A percentile compares a stretch with the other conserved stretches of the same genome.
phyloP scores from a whole-genome alignment of 2,329 filamentous ascomycete species.

The Trichoderma sp. region DNA sequence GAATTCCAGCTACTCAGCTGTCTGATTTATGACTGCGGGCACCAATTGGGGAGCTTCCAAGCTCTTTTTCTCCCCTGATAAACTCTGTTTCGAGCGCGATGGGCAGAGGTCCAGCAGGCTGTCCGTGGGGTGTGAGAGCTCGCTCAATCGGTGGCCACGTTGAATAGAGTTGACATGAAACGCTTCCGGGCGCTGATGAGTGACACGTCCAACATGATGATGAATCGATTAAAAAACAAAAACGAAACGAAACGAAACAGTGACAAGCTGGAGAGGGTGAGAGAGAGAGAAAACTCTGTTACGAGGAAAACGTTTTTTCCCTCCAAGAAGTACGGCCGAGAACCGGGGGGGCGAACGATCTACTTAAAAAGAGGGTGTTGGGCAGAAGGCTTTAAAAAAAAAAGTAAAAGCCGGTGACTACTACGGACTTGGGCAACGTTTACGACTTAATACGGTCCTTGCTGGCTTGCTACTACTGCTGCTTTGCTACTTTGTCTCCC shows the following conservation, averaged over 20 bases:
- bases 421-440: background rate
- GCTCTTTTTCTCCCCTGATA: background rate
- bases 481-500: background rate
- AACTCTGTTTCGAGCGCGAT: background rate
- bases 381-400: background rate
- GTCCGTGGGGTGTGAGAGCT: background rate
- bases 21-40: background rate
- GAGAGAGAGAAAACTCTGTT: background rate
- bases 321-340: background rate
- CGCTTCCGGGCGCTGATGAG: background rate
- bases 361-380: slow-evolving; percentile 6
- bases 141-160: background rate
- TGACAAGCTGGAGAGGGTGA: background rate
- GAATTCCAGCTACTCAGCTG: background rate
- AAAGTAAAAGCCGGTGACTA: background rate
- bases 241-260: background rate
- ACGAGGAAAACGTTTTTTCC: background rate
- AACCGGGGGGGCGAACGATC: background rate
- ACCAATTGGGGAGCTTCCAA: background rate
- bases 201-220: background rate
- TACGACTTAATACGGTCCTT: background rate
- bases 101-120: background rate
- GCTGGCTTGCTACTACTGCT: background rate
- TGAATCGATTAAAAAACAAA: background rate
- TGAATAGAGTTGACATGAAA: background rate